Base-by-base conservation (phyloP, 108 stramenopile species). In the Chaetoceros tenuissimus region DNA sequence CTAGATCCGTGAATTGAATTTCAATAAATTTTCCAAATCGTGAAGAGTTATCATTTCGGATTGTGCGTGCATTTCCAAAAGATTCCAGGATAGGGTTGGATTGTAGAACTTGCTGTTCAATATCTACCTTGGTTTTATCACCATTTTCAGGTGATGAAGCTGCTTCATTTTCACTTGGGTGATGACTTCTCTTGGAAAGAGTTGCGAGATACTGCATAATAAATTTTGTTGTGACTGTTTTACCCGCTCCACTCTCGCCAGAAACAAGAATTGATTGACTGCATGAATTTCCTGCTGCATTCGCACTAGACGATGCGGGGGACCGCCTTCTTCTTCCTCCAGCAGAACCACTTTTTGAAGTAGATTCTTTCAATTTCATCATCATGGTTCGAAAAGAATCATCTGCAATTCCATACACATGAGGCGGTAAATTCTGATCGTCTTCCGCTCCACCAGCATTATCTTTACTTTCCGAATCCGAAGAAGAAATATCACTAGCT, bases 1-100 rank as follows among this genome's bases (percentile, higher is more conserved):
- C 77, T 31, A 24, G 63, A 17, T 31, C 13, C 22, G 46, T 16
- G 24, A 83, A 78, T 19, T 75, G 68, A 55, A 78, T 55, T 52
- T 81, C 72, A 68, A 84, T 80, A 24, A 73, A 78, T 29, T 73
- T 69, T 44, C 68, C 94, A 62, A 92, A 93, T 31, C 90, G 79
- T 31, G 72, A 72, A 22, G 79, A 82, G 73, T 94, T 95, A 69
- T 94, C 89, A 73, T 95, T 94, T 25, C 92, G 67, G 46, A 92
- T 65, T 18, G 92, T 95, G 49, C 92, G 83, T 57, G 94, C 94
- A 71, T 96, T 96, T 2, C 94, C 94, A 67, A 94, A 94, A 22
- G 87, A 79, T 75, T 96, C 94, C 77, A 95, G 61, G 28, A 95
- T 80, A 8, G 94, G 94, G 63, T 95, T 95, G 27, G 81, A 71